Base-by-base conservation (phyloP, 768 basidiomycete species). In the Psilocybe cubensis region DNA sequence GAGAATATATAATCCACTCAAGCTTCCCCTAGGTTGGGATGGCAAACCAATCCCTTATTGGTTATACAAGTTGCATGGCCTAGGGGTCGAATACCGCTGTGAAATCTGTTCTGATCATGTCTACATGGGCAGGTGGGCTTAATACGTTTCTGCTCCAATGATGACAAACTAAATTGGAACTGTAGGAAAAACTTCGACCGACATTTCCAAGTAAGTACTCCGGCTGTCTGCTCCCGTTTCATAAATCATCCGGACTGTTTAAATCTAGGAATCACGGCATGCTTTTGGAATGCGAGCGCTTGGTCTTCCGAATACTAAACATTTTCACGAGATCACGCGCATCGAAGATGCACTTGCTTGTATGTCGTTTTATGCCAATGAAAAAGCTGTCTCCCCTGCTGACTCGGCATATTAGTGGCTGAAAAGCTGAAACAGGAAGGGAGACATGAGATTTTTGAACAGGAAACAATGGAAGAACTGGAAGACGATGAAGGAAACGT, bases 401-500 rank as follows among this genome's bases (percentile, higher is more conserved):
- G n/a, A 57, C 31, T 29, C 31, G 28, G 48, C 20, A 17, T 38
- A 52, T 14, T 61, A 98, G 95, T 99, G 61, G 97, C 96, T 8
- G 97, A 99, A 68, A 96, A 95, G 69, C 83, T 99, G 52, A 99
- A 99, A 75, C 89, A 89, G 59, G 96, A 98, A 74, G 97, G 97
- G n/a, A 82, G 90, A 18, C 88, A 92, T 65, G 97, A 98, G 68
- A 89, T 98, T 52, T 91, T 91, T 57, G 88, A 92, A 71, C 88
- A 92, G 66, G 95, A 98, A 74, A 92, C 92, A 20, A 96, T 96
- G 84, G 97, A 98, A 72, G 97, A 99, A 73, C 82, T 98, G 33
- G 97, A 99, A 70, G 97, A 99, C 69, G 93, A 93, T 44, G 97
- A 98, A 70, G 97, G 97, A 14, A 98, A 99, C 65, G 97, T 98